A percentile compares a stretch with the other conserved stretches of the same genome.
These are phyloP conservation scores for Pterothamnion heteromorphum DNA, from an alignment of 31 red algal genomes.

Conservation along the genomic window DNA sequence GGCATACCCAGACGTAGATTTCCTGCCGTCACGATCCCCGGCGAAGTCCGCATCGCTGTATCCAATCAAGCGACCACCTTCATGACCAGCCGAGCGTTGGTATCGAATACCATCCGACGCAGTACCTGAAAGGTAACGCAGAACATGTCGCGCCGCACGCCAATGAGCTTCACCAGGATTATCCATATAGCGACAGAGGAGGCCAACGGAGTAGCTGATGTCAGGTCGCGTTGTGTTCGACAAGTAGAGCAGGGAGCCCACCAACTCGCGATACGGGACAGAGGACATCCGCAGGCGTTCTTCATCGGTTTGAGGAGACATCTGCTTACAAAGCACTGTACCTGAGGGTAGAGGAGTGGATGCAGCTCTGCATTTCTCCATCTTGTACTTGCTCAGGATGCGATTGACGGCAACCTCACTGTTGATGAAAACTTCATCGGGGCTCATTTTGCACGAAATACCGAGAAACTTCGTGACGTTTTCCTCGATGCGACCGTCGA, in stretches of 20 bases:
- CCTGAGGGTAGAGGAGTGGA: not conserved
- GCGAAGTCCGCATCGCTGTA: constrained; percentile 45
- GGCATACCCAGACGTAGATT: constrained; percentile 47
- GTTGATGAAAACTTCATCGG: not conserved
- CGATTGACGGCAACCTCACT: not conserved
- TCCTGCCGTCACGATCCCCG: constrained; percentile 35
- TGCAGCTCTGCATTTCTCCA: not conserved
- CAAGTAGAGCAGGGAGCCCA: constrained; percentile 32
- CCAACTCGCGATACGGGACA: constrained; percentile 33
- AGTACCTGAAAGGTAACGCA: constrained; percentile 29
- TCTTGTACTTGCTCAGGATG: not conserved
- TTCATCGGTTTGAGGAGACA: not conserved
- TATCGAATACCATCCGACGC: not conserved
- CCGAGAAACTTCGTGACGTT: constrained; percentile 36
- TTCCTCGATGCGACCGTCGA: not conserved
- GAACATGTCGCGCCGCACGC: constrained; percentile 5
- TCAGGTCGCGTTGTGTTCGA: constrained; percentile 6
- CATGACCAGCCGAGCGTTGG: not conserved
- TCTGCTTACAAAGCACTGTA: not conserved
- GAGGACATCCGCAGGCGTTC: not conserved
- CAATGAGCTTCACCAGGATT: constrained; percentile 33
- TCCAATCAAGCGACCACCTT: not conserved
- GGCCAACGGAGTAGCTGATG: not conserved
- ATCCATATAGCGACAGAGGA: constrained; percentile 33
- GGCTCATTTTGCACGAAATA: not conserved